Conservation (phyloP, 257 asterid genomes). For the Solanum habrochaites region DNA sequence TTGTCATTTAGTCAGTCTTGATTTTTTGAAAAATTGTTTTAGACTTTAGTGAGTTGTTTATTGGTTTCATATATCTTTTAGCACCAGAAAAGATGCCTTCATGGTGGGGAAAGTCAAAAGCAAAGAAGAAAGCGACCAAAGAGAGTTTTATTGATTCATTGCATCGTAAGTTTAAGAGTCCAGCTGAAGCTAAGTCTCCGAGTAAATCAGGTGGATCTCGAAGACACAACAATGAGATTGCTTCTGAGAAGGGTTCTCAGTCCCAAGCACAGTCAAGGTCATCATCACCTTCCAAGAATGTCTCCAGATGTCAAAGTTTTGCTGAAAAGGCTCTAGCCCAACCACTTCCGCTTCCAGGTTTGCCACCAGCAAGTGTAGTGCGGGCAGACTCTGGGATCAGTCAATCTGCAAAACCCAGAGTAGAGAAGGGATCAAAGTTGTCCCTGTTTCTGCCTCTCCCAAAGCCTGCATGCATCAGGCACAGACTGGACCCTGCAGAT, state of each 20-base stretch:
- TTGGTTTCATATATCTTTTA: neutral
- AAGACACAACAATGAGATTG: slow-evolving; percentile 54
- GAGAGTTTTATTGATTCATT: slow-evolving; percentile 72
- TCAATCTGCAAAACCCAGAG: slow-evolving; percentile 38
- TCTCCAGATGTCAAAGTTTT: slow-evolving; percentile 80
- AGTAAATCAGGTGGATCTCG: slow-evolving; percentile 65
- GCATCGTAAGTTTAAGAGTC: slow-evolving; percentile 68
- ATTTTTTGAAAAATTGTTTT: neutral
- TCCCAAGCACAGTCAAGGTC: slow-evolving; percentile 72
- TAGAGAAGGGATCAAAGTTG: slow-evolving; percentile 43
- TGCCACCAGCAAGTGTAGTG: slow-evolving; percentile 33
- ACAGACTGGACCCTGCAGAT: slow-evolving; percentile 59
- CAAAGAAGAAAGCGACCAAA: slow-evolving; percentile 65
- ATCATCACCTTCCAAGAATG: slow-evolving; percentile 82
- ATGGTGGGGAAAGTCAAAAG: slow-evolving; percentile 92
- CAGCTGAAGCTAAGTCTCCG: slow-evolving; percentile 56
- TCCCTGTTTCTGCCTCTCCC: slow-evolving; percentile 69
- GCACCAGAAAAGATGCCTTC: slow-evolving; percentile 74
- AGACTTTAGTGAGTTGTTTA: neutral
- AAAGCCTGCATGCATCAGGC: slow-evolving; percentile 72
- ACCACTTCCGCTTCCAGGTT: slow-evolving; percentile 85
- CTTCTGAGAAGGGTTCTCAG: slow-evolving; percentile 66
- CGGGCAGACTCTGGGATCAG: slow-evolving; percentile 57
- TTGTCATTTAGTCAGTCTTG: neutral
- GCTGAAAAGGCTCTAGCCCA: slow-evolving; percentile 72